These are phyloP conservation scores for Phylloboletellus chloephorus DNA, from an alignment of 1,284 basidiomycete genomes.

Conservation along the genomic window DNA sequence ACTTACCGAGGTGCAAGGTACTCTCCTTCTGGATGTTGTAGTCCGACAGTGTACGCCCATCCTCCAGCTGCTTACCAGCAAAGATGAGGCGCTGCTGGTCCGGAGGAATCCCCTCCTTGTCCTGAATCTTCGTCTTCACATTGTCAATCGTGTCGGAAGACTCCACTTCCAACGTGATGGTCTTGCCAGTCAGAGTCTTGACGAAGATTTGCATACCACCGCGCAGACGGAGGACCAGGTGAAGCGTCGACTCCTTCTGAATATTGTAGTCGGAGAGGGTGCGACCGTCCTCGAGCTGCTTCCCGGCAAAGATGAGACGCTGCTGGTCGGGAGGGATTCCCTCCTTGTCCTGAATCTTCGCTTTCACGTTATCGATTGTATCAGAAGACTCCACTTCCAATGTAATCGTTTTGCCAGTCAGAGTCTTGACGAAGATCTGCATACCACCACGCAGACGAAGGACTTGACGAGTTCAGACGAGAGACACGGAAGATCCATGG, in stretches of 20 bases:
- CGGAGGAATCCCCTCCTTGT: constrained; percentile 69
- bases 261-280: constrained; percentile 77
- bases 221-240: constrained; percentile 48
- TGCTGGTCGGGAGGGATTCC: constrained; percentile 84
- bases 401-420: constrained; percentile 84
- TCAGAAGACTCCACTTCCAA: constrained; percentile 86
- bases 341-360: constrained; percentile 83
- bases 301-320: constrained; percentile 79
- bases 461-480: constrained; percentile 32
- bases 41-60: constrained; percentile 62
- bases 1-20: constrained; percentile 53
- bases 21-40: constrained; percentile 67
- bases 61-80: constrained; percentile 71
- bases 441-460: constrained; percentile 67
- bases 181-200: constrained; percentile 72
- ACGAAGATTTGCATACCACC: constrained; percentile 66
- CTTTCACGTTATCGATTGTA: constrained; percentile 86
- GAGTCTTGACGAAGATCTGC: constrained; percentile 72
- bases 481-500: rapidly evolving
- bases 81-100: constrained; percentile 76
- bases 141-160: constrained; percentile 74
- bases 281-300: constrained; percentile 76
- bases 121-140: constrained; percentile 70
- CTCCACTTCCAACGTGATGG: constrained; percentile 76
- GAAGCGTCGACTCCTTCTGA: constrained; percentile 65